These are phyloP conservation scores for Astrothelium subdiscretum DNA, from an alignment of 495 filamentous ascomycete species.

Conservation along the genomic window DNA sequence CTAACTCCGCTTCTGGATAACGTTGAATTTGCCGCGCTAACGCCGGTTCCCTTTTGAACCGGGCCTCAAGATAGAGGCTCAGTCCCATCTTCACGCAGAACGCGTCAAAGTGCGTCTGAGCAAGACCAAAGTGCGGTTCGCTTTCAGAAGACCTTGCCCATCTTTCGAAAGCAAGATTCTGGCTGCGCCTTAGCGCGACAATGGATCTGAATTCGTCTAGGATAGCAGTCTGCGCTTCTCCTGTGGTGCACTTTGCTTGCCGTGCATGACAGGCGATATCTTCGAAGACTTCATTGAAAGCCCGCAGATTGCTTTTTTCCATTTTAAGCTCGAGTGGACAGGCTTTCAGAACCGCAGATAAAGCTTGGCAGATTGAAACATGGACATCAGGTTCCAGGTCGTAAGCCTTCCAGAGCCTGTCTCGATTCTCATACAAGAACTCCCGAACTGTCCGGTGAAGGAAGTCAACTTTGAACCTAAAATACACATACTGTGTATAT, in stretches of 20 bases:
- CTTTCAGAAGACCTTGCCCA: not conserved
- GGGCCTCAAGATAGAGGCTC: not conserved
- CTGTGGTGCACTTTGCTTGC: not conserved
- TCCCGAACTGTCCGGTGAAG: constrained; percentile 3
- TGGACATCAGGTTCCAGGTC: not conserved
- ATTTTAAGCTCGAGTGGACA: not conserved
- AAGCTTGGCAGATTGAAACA: not conserved
- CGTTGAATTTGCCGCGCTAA: not conserved
- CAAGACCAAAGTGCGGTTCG: not conserved
- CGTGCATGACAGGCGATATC: not conserved
- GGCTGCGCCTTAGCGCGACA: not conserved
- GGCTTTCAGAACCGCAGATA: not conserved
- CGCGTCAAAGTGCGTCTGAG: not conserved
- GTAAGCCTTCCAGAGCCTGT: not conserved
- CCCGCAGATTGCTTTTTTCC: not conserved
- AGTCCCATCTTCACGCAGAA: not conserved
- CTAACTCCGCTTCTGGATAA: not conserved
- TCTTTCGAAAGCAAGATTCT: not conserved
- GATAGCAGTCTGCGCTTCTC: not conserved
- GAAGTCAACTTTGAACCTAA: constrained; percentile 2
- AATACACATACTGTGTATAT: not conserved
- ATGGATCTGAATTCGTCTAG: not conserved
- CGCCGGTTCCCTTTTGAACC: not conserved
- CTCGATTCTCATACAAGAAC: not conserved
- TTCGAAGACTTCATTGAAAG: not conserved